A percentile compares a stretch with the other conserved stretches of the same genome.
These are phyloP conservation scores for Cordyceps cateniannulata DNA, from an alignment of 2,329 filamentous ascomycete species.

Conservation along the genomic window DNA sequence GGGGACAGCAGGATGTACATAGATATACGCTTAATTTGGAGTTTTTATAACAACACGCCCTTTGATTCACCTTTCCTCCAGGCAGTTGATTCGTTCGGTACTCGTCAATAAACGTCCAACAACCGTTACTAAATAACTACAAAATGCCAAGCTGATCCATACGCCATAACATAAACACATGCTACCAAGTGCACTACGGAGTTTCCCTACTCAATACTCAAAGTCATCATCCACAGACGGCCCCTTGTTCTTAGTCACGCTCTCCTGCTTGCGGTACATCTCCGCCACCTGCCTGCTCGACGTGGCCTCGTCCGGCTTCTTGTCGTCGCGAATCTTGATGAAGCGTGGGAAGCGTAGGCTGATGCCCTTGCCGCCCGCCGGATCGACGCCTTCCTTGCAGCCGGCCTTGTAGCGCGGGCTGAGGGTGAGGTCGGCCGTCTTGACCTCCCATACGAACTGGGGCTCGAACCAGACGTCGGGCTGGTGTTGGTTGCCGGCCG, in stretches of 20 bases:
- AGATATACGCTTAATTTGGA: neutral
- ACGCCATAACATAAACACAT: neutral
- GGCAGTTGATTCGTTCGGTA: neutral
- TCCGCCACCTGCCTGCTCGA: constrained; percentile 80
- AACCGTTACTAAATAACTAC: neutral
- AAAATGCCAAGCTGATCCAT: neutral
- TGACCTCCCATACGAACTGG: constrained; percentile 92
- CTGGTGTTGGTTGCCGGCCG: constrained; percentile 78
- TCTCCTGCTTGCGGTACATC: constrained; percentile 96
- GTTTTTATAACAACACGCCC: neutral
- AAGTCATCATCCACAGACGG: constrained; percentile 93
- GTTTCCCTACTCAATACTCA: constrained; percentile 67
- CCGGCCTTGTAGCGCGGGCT: constrained; percentile 93
- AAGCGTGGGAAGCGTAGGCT: constrained; percentile 88
- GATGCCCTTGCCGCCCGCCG: constrained; percentile 67
- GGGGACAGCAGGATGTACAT: neutral
- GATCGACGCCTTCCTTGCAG: constrained; percentile 69
- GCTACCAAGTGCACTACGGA: too few species aligned
- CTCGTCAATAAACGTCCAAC: neutral
- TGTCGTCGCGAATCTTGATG: constrained; percentile 87
- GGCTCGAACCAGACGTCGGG: constrained; percentile 99
- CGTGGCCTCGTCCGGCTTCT: constrained; percentile 89
- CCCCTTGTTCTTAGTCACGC: constrained; percentile 77
- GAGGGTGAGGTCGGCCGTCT: constrained; percentile 89
- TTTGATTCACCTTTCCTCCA: neutral